Conservation (phyloP, 805 yeast species). For the Schwanniomyces yamadae region DNA sequence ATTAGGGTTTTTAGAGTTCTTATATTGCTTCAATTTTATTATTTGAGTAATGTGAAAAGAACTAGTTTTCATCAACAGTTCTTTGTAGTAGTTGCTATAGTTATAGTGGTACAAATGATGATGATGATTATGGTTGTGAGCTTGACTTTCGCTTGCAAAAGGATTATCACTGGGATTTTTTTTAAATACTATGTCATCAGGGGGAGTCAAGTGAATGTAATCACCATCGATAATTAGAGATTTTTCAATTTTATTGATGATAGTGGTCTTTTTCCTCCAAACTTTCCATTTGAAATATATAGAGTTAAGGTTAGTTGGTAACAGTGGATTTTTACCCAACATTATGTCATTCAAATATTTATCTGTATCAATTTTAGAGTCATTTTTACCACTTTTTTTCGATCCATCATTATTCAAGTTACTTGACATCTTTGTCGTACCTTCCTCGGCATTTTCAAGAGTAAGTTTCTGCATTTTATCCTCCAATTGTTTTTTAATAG, state of each 20-base stretch:
- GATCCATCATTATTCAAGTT: neutral
- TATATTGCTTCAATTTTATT: conserved; percentile 69
- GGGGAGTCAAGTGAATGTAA: conserved; percentile 83
- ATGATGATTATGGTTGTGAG: conserved; percentile 25
- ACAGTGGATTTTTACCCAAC: conserved; percentile 23
- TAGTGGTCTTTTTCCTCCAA: conserved; percentile 84
- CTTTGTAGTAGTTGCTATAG: conserved; percentile 47
- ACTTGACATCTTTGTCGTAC: neutral
- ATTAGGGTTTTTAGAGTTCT: conserved; percentile 58
- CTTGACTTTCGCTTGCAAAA: conserved; percentile 17
- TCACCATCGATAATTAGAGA: conserved; percentile 92
- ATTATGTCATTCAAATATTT: conserved; percentile 32
- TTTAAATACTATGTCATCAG: conserved; percentile 61
- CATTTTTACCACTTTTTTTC: neutral
- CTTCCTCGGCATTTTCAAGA: conserved; percentile 1
- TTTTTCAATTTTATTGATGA: conserved; percentile 76
- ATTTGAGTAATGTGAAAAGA: conserved; percentile 85
- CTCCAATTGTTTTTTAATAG: conserved; percentile 19
- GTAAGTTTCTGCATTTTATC: conserved; percentile 13
- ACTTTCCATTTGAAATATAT: conserved; percentile 84
- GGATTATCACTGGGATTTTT: conserved; percentile 32
- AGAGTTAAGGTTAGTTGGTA: conserved; percentile 42
- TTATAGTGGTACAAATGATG: conserved; percentile 39
- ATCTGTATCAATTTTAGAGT: conserved; percentile 11
- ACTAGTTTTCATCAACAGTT: conserved; percentile 77